phyloP scores from a whole-genome alignment of 2,329 filamentous ascomycete species.

The Cercospora canescens region DNA sequence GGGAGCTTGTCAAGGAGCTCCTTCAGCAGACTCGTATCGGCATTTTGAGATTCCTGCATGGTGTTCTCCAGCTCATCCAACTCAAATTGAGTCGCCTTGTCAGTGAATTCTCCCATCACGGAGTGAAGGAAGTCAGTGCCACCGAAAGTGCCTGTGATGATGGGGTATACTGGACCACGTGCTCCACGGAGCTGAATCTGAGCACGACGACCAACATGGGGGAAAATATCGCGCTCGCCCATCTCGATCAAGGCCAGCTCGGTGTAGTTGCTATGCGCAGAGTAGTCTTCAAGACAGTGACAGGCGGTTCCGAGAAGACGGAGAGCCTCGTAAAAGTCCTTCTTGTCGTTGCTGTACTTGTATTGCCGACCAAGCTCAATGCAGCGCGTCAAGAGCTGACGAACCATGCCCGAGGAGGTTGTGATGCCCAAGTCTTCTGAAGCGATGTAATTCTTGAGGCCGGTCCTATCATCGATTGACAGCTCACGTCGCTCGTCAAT shows the following conservation, averaged over 20 bases:
- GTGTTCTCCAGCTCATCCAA: slow-evolving; percentile 86
- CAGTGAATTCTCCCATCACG: slow-evolving; percentile 75
- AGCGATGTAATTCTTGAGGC: slow-evolving; percentile 86
- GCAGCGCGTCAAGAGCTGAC: slow-evolving; percentile 69
- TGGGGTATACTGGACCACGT: slow-evolving; percentile 68
- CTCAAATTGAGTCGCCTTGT: slow-evolving; percentile 89
- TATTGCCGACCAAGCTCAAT: slow-evolving; percentile 82
- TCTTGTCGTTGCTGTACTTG: slow-evolving; percentile 62
- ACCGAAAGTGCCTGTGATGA: slow-evolving; percentile 90
- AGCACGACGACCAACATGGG: slow-evolving; percentile 80
- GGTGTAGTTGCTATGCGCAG: slow-evolving; percentile 90
- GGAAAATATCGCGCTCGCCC: slow-evolving; percentile 78
- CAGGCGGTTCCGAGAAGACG: slow-evolving; percentile 83
- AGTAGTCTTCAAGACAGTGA: slow-evolving; percentile 90
- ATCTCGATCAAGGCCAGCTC: slow-evolving; percentile 87
- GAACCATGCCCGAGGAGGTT: slow-evolving; percentile 77
- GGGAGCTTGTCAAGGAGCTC: slow-evolving; percentile 81
- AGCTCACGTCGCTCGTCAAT: slow-evolving; percentile 79
- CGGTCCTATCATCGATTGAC: slow-evolving; percentile 65
- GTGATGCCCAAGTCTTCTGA: slow-evolving; percentile 77
- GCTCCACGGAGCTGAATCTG: slow-evolving; percentile 68
- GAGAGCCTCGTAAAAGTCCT: slow-evolving; percentile 84
- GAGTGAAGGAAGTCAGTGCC: slow-evolving; percentile 81
- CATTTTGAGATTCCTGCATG: slow-evolving; percentile 62
- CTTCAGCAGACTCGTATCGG: slow-evolving; percentile 72